A percentile compares a stretch with the other conserved stretches of the same genome.
These are phyloP conservation scores for Pezicula radicicola DNA, from an alignment of 2,329 filamentous ascomycete genomes.

Conservation along the genomic window DNA sequence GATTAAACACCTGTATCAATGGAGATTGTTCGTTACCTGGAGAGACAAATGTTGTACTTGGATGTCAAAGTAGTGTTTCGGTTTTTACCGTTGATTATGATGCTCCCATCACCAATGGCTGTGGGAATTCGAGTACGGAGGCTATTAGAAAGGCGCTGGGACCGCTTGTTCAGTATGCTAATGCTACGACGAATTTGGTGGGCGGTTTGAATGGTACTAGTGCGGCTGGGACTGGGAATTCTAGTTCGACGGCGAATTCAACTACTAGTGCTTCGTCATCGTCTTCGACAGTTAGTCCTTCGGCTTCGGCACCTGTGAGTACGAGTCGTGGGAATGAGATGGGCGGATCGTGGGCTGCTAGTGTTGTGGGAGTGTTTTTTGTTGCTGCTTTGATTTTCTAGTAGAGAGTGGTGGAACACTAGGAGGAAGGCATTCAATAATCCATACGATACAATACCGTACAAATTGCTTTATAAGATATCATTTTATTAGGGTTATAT, in stretches of 20 bases:
- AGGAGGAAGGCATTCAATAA: too few relatives aligned
- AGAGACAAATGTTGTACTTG: background rate
- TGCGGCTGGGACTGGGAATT: background rate
- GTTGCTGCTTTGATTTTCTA: too few relatives aligned
- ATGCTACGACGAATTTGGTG: background rate
- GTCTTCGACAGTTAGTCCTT: too few relatives aligned
- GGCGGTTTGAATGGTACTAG: background rate
- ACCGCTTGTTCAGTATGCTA: background rate
- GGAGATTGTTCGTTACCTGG: background rate
- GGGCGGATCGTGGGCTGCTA: too few relatives aligned
- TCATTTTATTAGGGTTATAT: too few relatives aligned
- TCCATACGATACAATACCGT: too few relatives aligned
- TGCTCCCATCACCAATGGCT: background rate
- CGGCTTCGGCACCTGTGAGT: too few relatives aligned
- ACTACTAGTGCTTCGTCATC: too few relatives aligned
- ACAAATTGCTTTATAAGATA: too few relatives aligned
- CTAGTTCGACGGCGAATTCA: background rate
- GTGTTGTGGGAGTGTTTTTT: too few relatives aligned
- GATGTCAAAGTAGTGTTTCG: background rate
- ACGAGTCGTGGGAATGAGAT: too few relatives aligned
- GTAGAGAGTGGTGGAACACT: too few relatives aligned
- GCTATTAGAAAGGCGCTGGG: background rate
- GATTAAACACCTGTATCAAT: constrained; percentile 27
- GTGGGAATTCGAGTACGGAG: constrained; percentile 17
- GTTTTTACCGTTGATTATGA: background rate